These are phyloP conservation scores for Alternaria brassicae DNA, from an alignment of 2,329 filamentous ascomycete species.

Conservation along the genomic window DNA sequence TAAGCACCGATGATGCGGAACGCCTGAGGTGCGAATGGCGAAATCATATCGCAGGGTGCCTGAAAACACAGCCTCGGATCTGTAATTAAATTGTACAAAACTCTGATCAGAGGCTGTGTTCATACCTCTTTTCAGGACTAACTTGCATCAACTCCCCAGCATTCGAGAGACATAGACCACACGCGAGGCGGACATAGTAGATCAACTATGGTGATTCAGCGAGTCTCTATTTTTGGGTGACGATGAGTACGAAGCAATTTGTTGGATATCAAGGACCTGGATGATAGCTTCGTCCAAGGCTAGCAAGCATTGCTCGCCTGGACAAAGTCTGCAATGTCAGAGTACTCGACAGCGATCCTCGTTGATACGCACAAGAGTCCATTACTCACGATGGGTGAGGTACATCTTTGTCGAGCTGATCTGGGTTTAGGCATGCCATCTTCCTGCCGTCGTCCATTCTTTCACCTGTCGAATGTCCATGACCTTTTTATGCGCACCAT, in stretches of 20 bases:
- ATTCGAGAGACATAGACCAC: not conserved
- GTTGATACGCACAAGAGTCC: not conserved
- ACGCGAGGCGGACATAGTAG: not conserved
- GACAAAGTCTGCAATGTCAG: not conserved
- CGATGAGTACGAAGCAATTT: not conserved
- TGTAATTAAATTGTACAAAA: not conserved
- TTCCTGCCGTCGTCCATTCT: constrained; percentile 32
- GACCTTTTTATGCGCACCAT: constrained; percentile 56
- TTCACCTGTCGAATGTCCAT: constrained; percentile 57
- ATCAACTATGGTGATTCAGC: not conserved
- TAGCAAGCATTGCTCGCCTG: not conserved
- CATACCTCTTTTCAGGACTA: not conserved
- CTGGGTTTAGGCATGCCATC: not conserved
- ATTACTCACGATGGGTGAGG: not conserved
- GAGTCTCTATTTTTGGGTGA: constrained; percentile 1
- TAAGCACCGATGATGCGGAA: not conserved
- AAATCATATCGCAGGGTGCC: not conserved
- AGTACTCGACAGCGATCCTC: not conserved
- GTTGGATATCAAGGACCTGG: not conserved
- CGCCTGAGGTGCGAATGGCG: not conserved
- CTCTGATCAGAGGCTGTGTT: not conserved
- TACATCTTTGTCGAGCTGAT: not conserved
- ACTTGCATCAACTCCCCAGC: not conserved
- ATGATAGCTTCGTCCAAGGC: not conserved
- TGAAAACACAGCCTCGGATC: constrained; percentile 5